Base-by-base conservation (phyloP, 2,329 filamentous ascomycete species). In the Lecanicillium sp. region DNA sequence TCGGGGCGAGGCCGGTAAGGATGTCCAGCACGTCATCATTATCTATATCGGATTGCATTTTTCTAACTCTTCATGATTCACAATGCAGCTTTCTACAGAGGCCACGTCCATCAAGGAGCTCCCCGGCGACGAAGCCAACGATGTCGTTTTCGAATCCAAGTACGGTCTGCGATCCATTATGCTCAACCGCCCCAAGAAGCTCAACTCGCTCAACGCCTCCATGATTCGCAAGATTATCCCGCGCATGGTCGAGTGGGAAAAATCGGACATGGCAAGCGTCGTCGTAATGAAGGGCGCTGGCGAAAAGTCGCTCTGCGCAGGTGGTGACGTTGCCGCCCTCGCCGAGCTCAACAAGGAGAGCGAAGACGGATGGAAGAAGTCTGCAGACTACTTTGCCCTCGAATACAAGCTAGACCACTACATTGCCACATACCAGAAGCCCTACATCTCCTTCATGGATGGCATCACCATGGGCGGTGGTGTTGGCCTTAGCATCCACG, bases 381-480 rank as follows among this genome's bases (percentile, higher is more conserved):
- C 89, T 19, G 68, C 75, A 34, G 80, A 89, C 37, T 98, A 94
- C 71, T 98, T 98, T 59, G 86, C 69, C 11, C 80, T 92, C 41
- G 94, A 98, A 80, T 98, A 96, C 72, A 83, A 86, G 66, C 80
- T 98, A 46, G 85, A 98, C 59, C 92, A 98, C 64, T 71, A 90
- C 51, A 95, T 98, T 57, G 85, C 92, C 16, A 95, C 89, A 28
- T 95, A 95, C 66, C 59, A 70, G 45, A 98, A 95, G 68, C 92
- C 92, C 0, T 94, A 92, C 56, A 78, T 98, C 37, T 85, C 92
- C 22, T 84, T 96, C 56, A 94, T 98, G 82, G 92, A 98, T 56
- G 92, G 92, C 43, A 85, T 95, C 60, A 98, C 94, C 37, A 98
- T 98, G 92, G 92, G 92, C 40, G 92, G 92, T 40, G 92, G 92